Base-by-base conservation (phyloP, 176 grass and related monocot species). In the Avena sativa region DNA sequence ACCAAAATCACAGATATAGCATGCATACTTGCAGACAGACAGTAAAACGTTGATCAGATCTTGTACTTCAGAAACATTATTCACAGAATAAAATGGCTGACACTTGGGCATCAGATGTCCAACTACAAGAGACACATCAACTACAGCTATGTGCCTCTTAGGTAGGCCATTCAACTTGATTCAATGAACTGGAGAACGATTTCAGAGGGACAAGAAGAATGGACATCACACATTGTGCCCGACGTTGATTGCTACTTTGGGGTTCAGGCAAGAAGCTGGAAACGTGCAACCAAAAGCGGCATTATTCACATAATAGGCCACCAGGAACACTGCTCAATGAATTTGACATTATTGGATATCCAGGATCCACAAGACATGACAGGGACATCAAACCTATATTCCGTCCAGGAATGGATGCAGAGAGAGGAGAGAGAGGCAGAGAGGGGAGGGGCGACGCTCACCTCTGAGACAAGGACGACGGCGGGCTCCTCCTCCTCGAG, bases 251-350 rank as follows among this genome's bases (percentile, higher is more conserved):
- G 55, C 76, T 20, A 72, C 71, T 72, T 85, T 12, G 66, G 71
- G 78, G 20, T 49, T 78, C 4, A 88, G 76, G 78, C 86, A 48
- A 78, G 81, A 91, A 2, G 81, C 38, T 17, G 60, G 43, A 66
- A 72, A 78, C 53, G 70, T 76, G 86, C 53, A n/a, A 72, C 82
- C 90, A 81, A 91, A 91, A 88, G 72, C 71, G 6, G 28, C 36
- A 79, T 61, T 71, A 77, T 76, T 74, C 62, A 50, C 79, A 44
- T n/a, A 81, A 71, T 20, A 71, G 70, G 48, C 8, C 65, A 49
- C 15, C 81, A 66, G 46, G 38, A 76, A 47, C 86, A 40, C 71
- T 74, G 47, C 53, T 71, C 62, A 64, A 63, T 70, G 25, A 28
- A 63, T 78, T 88, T 8, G 25, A 71, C 53, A 82, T 67, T 62